Base-by-base conservation (phyloP, 225 moss, liverwort and hornwort genomes). In the Polytrichum formosum region DNA sequence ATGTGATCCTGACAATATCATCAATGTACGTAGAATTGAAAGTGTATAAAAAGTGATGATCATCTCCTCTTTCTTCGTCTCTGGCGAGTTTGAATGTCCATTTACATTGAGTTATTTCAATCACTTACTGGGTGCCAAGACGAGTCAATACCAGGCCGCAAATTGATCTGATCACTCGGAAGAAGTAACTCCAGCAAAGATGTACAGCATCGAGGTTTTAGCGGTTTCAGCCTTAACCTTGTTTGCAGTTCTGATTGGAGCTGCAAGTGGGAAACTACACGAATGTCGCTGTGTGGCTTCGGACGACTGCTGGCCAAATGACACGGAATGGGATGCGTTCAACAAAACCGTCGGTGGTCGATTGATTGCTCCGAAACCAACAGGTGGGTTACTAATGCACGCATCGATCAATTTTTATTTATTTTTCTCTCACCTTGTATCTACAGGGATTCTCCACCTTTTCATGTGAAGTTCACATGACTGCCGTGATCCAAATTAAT, bases 281-380 rank as follows among this genome's bases (percentile, higher is more conserved):
- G 20, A 55, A 26, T 81, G 75, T 70, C 75, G 84, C 29, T 84
- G 81, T 64, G 23, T 75, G 46, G 58, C 75, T 78, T 19, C 75
- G 46, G 60, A 64, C 67, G 73, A 73, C 60, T 81, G 81, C 67
- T 84, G 81, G 84, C 78, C 81, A 31, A 73, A 75, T 65, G 31
- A 56, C 25, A 64, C 73, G 67, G 67, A 75, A 70, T 81, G 81
- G 84, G 63, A 71, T 33, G 67, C 68, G 64, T 81, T 81, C 73
- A 81, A 81, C 71, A 22, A 27, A 29, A 75, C 78, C 25, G 28
- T 74, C 35, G 61, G 70, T 20, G 76, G 85, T 71, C 78, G 65
- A 59, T 56, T 78, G 20, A 78, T 81, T 68, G 67, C 78, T 68
- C 85, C 78, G 19, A 67, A 71, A 65, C 78, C 78, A 26, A 81